Evolutionary conservation across 176 grass and related monocot species (phyloP), one percentile per base, ranked within the genome.

Genomic region (Oryza officinalis): DNA sequence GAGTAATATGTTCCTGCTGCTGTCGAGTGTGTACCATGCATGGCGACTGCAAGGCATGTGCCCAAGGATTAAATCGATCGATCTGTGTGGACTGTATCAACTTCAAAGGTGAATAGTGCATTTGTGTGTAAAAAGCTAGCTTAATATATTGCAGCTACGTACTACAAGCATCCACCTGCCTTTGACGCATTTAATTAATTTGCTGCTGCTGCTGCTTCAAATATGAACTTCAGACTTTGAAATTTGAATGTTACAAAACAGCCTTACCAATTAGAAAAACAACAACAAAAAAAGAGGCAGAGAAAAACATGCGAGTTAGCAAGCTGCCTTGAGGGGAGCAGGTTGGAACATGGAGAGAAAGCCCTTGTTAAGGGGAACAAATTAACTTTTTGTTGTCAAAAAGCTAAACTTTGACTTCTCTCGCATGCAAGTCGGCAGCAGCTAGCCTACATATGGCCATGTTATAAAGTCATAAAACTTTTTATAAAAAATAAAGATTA

Each of bases 21-120:
- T 78, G 81, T 31, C 86, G 20, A 46, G 43, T 10, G 50, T 74
- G 87, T 64, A 44, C 71, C 70, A 35, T 71, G 77, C 77, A 65
- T 65, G 52, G 52, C 44, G 23, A 47, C 76, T 70, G 77, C 71
- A 31, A 54, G 77, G 37, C 88, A 76, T 67, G 88, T 77, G 78
- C 57, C 57, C 59, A 86, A 20, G 45, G 69, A 35, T 90, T 86
- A 78, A 82, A 59, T 73, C 50, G 18, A 64, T 61, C 27, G 20
- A 65, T 68, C 31, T 45, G 31, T 83, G 70, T 22, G 50, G 17
- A 81, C 81, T 35, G 33, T 57, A 11, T 22, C 22, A 26, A 8
- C 13, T 81, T 72, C 80, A 57, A 57, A 57, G 25, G 67, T 67
- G 26, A 40, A 73, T n/a, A 67, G 75, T 83, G 31, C 57, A 40